Base-by-base conservation (phyloP, 441 rosid species). In the Syzygium syzygioides region DNA sequence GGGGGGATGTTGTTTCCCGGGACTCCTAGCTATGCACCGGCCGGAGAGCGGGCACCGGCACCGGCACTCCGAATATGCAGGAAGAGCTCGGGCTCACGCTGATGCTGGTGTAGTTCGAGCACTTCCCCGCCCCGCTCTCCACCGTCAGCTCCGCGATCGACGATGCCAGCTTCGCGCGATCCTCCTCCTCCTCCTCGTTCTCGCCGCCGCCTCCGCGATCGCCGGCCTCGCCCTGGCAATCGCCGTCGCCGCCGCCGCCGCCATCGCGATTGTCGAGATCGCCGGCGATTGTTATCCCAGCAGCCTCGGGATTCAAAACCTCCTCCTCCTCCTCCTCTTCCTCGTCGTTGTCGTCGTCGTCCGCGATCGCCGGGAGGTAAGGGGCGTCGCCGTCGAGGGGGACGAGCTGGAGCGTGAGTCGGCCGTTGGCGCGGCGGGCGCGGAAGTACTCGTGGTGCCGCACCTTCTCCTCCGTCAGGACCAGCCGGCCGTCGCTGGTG, bases 401-500 rank as follows among this genome's bases (percentile, higher is more conserved):
- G 32, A 95, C 91, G 53, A 94, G 93, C 55, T 93, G 94, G 89
- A 95, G 91, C 13, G 92, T 94, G 59, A 95, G 94, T 52, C 96
- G 93, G 19, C 96, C 97, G 71, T 93, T 89, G 53, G 90, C 88
- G 48, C 97, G 89, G 64, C 89, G 93, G 28, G 95, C 96, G 68
- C 87, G 88, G 55, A 95, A 92, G 62, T 94, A 95, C 89, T 94
- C 97, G 41, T 92, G 95, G 56, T 90, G 94, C 76, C 66, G 92
- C 28, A 92, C 94, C 88, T 56, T 93, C 93, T 94, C 97, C 84
- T 91, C 94, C 50, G 88, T 90, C 14, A 95, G 91, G 60, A 95
- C 91, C 91, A 95, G 86, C 87, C 97, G 92, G 18, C 97, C 97
- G n/a, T 95, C 97, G 37, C 37, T 54, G 1, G 96, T 94, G 87